These are phyloP conservation scores for Xylariaceae sp. DNA, from an alignment of 2,329 filamentous ascomycete genomes.

Conservation along the genomic window DNA sequence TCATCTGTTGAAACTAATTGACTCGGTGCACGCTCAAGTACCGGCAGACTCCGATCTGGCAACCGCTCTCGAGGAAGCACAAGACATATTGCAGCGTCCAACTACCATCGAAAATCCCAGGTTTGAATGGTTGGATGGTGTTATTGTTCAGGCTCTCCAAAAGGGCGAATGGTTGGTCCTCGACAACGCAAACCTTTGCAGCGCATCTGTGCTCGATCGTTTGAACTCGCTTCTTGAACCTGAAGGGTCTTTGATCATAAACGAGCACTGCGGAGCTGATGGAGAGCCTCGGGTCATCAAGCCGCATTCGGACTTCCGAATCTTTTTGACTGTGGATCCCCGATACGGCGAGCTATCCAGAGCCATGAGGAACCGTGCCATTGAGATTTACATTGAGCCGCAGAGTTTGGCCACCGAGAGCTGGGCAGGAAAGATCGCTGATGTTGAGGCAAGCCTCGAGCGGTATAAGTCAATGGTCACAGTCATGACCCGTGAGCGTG, in stretches of 20 bases:
- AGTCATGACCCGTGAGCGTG: conserved; percentile 29
- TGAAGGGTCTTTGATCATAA: conserved; percentile 80
- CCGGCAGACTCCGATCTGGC: conserved; percentile 44
- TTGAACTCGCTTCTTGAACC: conserved; percentile 93
- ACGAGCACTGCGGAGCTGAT: conserved; percentile 81
- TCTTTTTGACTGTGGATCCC: conserved; percentile 92
- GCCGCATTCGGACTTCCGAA: conserved; percentile 80
- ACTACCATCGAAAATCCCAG: conserved; percentile 63
- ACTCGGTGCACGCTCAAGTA: conserved; percentile 38
- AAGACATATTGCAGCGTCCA: conserved; percentile 47
- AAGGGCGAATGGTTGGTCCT: conserved; percentile 88
- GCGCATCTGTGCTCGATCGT: conserved; percentile 86
- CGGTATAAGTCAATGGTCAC: conserved; percentile 40
- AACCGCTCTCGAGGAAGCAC: conserved; percentile 43
- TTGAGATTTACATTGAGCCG: conserved; percentile 74
- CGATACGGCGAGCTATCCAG: conserved; percentile 88
- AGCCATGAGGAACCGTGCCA: conserved; percentile 91
- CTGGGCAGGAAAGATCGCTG: conserved; percentile 38
- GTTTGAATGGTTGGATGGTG: conserved; percentile 94
- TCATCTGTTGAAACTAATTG: conserved; percentile 36
- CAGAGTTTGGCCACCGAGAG: conserved; percentile 32
- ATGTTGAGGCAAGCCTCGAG: conserved; percentile 46
- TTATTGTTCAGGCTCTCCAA: conserved; percentile 81
- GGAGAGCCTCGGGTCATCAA: conserved; percentile 74
- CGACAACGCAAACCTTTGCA: conserved; percentile 96